Evolutionary conservation across 2,329 filamentous ascomycete species (phyloP).

Genomic region (Cladosporium sp.): DNA sequence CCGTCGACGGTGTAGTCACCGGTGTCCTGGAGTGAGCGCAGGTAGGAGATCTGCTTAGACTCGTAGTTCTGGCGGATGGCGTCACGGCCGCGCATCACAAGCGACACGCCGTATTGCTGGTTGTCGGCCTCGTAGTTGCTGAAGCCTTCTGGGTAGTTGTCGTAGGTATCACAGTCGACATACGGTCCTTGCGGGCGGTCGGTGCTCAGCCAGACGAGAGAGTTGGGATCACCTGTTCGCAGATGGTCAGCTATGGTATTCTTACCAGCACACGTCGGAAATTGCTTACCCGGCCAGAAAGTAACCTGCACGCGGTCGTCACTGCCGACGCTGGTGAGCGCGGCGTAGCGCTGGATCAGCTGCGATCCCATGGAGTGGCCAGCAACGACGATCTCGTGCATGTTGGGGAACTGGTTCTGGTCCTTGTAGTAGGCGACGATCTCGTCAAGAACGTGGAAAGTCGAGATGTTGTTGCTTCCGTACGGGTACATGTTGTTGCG

Average conservation of each 20-base stretch:
- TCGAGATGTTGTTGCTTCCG: constrained; percentile 19
- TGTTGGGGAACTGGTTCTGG: constrained; percentile 25
- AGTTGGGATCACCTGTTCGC: constrained; percentile 25
- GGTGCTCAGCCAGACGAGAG: constrained; percentile 27
- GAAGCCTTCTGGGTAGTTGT: constrained; percentile 29
- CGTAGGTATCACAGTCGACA: constrained; percentile 25
- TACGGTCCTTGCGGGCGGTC: constrained; percentile 24
- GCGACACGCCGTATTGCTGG: constrained; percentile 19
- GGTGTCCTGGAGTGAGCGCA: constrained; percentile 26
- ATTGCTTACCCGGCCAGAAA: constrained; percentile 23
- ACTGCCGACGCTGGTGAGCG: constrained; percentile 19
- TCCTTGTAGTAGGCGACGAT: constrained; percentile 29
- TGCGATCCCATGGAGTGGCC: constrained; percentile 28
- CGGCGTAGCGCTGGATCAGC: constrained; percentile 29
- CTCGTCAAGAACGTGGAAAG: constrained; percentile 28
- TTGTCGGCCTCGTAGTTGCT: constrained; percentile 22
- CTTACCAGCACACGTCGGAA: neutral
- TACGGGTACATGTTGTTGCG: constrained; percentile 29
- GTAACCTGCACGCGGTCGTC: constrained; percentile 22
- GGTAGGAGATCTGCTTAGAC: constrained; percentile 28
- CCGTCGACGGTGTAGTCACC: constrained; percentile 26
- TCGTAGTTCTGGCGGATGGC: constrained; percentile 27
- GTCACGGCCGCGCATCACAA: constrained; percentile 23
- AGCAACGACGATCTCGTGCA: constrained; percentile 31
- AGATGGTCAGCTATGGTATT: no score